Percentiles rank a stretch among this genome's conserved stretches.
phyloP scores from a whole-genome alignment of 2,329 filamentous ascomycete species.

The Polychaeton citri region DNA sequence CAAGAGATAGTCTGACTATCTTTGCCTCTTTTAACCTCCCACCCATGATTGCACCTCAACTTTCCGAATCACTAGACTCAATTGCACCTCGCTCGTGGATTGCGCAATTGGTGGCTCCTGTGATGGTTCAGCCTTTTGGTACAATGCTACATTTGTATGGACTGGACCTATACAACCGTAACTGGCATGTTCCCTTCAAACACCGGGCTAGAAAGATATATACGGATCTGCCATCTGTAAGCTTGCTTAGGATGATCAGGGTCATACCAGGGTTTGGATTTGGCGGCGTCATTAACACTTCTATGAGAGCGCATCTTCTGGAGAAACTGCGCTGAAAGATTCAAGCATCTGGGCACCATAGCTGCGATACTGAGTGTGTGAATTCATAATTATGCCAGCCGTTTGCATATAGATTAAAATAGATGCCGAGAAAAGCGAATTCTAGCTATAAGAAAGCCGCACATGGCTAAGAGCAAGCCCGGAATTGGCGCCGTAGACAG shows the following conservation, averaged over 20 bases:
- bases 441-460: no score
- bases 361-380: no score
- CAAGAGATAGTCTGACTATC: conserved; percentile 77
- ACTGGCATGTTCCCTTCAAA: conserved; percentile 31
- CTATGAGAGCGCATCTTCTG: conserved; percentile 57
- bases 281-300: conserved; percentile 72
- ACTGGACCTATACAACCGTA: conserved; percentile 72
- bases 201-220: conserved; percentile 57
- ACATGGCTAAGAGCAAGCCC: no score
- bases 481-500: no score
- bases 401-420: no score
- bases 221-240: conserved; percentile 63
- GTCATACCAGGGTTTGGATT: conserved; percentile 84
- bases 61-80: conserved; percentile 40
- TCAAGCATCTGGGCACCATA: no score
- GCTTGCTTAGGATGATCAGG: conserved; percentile 61
- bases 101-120: conserved; percentile 71
- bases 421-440: no score
- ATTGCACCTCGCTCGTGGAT: conserved; percentile 35
- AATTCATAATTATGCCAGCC: no score
- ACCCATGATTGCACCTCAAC: conserved; percentile 56
- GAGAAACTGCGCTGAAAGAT: conserved; percentile 39
- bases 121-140: conserved; percentile 61
- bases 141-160: conserved; percentile 79
- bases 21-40: conserved; percentile 89